Evolutionary conservation across 73 alveolate species (phyloP).

Genomic region (Paramecium pentaurelia): DNA sequence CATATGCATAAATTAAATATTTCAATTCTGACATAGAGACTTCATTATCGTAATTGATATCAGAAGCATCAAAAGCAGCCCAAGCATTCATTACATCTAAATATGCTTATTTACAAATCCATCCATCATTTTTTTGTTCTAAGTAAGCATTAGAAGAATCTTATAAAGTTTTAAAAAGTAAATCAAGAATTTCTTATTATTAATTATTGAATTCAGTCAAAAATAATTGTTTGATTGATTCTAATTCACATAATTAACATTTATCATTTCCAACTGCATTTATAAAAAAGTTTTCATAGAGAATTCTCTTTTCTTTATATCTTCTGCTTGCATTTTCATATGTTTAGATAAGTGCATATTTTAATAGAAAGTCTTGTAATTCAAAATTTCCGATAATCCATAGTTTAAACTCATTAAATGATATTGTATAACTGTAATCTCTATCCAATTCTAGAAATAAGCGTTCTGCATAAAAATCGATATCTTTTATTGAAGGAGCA

Average conservation of each 20-base stretch:
- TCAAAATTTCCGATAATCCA: conserved; percentile 48
- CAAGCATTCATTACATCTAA: conserved; percentile 50
- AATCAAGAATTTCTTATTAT: neutral
- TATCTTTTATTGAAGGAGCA: conserved; percentile 17
- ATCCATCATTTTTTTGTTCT: neutral
- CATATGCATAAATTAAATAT: conserved; percentile 40
- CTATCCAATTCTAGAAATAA: conserved; percentile 15
- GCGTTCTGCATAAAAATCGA: conserved; percentile 45
- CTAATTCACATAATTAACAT: neutral
- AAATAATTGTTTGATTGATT: neutral
- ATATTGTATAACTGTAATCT: conserved; percentile 11
- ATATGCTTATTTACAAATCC: conserved; percentile 18
- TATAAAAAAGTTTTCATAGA: neutral
- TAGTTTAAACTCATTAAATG: conserved; percentile 15
- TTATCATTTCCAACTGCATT: neutral
- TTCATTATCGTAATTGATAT: conserved; percentile 11
- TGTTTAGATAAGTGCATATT: neutral
- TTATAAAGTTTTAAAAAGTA: neutral
- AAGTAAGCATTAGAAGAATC: conserved; percentile 26
- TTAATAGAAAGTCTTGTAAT: conserved; percentile 38
- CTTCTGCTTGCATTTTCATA: neutral
- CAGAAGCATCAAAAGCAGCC: conserved; percentile 56
- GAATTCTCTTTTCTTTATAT: neutral
- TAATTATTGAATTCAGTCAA: conserved; percentile 32
- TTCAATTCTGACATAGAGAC: conserved; percentile 32